Evolutionary conservation across 106 monocot species (phyloP).

Genomic region (Allium cepa): DNA sequence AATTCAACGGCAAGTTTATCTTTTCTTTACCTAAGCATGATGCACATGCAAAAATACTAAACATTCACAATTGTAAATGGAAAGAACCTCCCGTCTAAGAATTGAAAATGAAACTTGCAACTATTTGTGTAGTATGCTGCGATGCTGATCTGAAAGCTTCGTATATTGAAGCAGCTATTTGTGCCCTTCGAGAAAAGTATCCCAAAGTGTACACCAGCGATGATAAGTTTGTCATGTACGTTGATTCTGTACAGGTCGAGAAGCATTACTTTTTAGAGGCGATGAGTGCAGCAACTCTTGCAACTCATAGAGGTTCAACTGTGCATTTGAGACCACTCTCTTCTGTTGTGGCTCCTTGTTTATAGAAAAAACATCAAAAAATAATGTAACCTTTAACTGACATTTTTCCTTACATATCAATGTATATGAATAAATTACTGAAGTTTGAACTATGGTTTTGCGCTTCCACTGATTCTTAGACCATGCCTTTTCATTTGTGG

Average conservation of each 20-base stretch:
- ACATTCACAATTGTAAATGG: slow-evolving; percentile 98
- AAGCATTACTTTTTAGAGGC: slow-evolving; percentile 94
- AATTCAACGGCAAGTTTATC: slow-evolving; percentile 88
- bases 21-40: slow-evolving; percentile 91
- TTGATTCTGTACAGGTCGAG: slow-evolving; percentile 82
- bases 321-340: slow-evolving; percentile 95
- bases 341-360: slow-evolving; percentile 68
- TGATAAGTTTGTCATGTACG: slow-evolving; percentile 97
- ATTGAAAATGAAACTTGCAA: slow-evolving; percentile 85
- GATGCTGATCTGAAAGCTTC: slow-evolving; percentile 94
- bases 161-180: slow-evolving; percentile 95
- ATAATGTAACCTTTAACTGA: slow-evolving; percentile 77
- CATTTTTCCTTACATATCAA: slow-evolving; percentile 69
- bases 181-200: slow-evolving; percentile 97
- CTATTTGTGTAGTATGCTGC: slow-evolving; percentile 97
- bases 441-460: slow-evolving; percentile 62
- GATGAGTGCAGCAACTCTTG: slow-evolving; percentile 95
- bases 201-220: slow-evolving; percentile 98
- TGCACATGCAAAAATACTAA: slow-evolving; percentile 87
- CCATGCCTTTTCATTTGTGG: slow-evolving; percentile 90
- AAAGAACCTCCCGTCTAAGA: slow-evolving; percentile 76
- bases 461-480: slow-evolving; percentile 85
- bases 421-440: slow-evolving; percentile 44
- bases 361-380: slow-evolving; percentile 53
- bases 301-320: slow-evolving; percentile 87